phyloP scores from a whole-genome alignment of 306 rosid genomes.

The Ormosia emarginata region DNA sequence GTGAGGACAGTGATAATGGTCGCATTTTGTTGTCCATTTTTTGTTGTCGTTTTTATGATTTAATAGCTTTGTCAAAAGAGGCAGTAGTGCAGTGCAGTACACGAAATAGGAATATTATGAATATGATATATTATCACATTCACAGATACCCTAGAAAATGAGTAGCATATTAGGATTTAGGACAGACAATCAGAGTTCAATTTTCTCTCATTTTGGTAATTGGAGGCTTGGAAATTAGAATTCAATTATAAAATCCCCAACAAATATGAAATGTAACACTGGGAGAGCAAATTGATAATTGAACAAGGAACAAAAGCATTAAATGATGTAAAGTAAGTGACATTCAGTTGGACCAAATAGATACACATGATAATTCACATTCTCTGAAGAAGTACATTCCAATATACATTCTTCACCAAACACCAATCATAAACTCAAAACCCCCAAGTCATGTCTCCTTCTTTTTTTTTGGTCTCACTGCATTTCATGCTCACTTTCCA shows the following conservation, averaged over 20 bases:
- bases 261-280: not conserved
- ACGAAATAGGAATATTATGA: not conserved
- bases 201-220: not conserved
- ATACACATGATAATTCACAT: conserved; percentile 34
- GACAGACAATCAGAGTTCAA: not conserved
- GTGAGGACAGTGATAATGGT: conserved; percentile 36
- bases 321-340: not conserved
- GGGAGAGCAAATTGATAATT: not conserved
- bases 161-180: no score
- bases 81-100: not conserved
- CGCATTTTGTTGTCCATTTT: conserved; percentile 4
- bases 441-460: not conserved
- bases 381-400: not conserved
- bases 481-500: conserved; percentile 84
- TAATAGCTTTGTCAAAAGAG: not conserved
- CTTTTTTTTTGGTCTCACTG: not conserved
- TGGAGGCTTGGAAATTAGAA: not conserved
- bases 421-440: conserved; percentile 10
- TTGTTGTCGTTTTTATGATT: not conserved
- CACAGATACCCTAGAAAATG: no score
- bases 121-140: no score
- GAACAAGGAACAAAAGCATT: not conserved
- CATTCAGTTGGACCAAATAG: not conserved
- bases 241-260: not conserved
- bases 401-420: not conserved